A percentile compares a stretch with the other conserved stretches of the same genome.
Conservation (phyloP, 1,284 basidiomycete genomes). For the Heterobasidion irregulare region DNA sequence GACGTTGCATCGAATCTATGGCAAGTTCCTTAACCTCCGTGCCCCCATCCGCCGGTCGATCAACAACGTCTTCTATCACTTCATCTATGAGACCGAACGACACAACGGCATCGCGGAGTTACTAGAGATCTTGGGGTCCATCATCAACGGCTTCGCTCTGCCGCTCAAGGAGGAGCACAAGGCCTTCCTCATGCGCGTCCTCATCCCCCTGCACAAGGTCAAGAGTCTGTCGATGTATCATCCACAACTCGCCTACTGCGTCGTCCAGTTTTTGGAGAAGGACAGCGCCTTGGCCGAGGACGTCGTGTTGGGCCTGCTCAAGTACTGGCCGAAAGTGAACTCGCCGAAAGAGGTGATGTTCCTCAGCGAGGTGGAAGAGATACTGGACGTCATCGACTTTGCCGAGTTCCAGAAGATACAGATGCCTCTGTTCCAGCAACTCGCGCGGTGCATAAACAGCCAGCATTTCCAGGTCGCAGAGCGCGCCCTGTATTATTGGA, state of each 20-base stretch:
- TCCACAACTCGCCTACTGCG: conserved; percentile 97
- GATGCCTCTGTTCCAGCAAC: conserved; percentile 88
- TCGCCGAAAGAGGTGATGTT: conserved; percentile 99
- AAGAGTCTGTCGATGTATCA: conserved; percentile 96
- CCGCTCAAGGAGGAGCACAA: conserved; percentile 99
- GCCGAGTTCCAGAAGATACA: conserved; percentile 97
- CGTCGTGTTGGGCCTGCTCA: conserved; percentile 89
- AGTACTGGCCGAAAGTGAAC: conserved; percentile 99
- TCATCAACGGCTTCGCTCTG: conserved; percentile 99
- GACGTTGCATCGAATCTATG: conserved; percentile 97
- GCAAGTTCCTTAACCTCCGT: conserved; percentile 97
- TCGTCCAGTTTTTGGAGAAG: conserved; percentile 99
- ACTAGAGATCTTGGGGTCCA: conserved; percentile 96
- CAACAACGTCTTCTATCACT: conserved; percentile 99
- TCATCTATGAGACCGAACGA: conserved; percentile 97
- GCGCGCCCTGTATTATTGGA: conserved; percentile 92
- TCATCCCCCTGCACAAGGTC: conserved; percentile 96
- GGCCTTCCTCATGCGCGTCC: conserved; percentile 92
- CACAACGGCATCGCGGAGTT: conserved; percentile 99
- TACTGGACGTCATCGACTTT: conserved; percentile 97
- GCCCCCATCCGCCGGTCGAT: conserved; percentile 99
- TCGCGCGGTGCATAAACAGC: conserved; percentile 96
- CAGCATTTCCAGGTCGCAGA: conserved; percentile 99
- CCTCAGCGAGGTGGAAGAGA: conserved; percentile 98
- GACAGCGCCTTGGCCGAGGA: conserved; percentile 91